These are phyloP conservation scores for Suillus spraguei DNA, from an alignment of 768 basidiomycete species.

Conservation along the genomic window DNA sequence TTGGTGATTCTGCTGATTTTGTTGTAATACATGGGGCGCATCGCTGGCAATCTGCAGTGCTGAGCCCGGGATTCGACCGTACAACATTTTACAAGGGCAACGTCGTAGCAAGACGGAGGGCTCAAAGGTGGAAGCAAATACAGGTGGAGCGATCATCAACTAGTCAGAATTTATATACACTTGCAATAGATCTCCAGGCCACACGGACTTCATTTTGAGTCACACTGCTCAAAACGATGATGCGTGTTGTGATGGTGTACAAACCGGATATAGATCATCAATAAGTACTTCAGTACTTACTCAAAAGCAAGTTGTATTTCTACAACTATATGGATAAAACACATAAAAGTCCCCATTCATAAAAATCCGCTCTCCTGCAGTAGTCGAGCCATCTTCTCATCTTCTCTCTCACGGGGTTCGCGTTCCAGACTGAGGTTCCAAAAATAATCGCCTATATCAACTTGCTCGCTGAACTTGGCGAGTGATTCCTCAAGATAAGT, in stretches of 20 bases:
- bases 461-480: conserved; percentile 66
- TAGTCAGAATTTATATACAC: background rate
- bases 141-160: background rate
- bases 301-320: background rate
- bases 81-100: conserved; percentile 23
- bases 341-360: conserved; percentile 33
- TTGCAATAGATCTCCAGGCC: background rate
- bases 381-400: conserved; percentile 93
- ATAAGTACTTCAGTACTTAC: background rate
- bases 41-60: conserved; percentile 47
- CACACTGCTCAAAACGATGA: background rate
- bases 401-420: conserved; percentile 94
- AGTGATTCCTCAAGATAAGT: conserved; percentile 81
- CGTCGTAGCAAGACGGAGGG: conserved; percentile 21
- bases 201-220: background rate
- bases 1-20: conserved; percentile 55
- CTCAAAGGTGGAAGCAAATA: conserved; percentile 19
- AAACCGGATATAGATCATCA: background rate
- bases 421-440: conserved; percentile 86
- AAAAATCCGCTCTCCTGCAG: conserved; percentile 89
- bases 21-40: conserved; percentile 55
- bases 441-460: conserved; percentile 72
- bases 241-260: background rate
- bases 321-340: background rate
- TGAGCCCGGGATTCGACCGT: conserved; percentile 43